Percentiles rank a stretch among this genome's conserved stretches.
Conservation (phyloP, 352 stramenopile species). For the Pythium sukuiense region DNA sequence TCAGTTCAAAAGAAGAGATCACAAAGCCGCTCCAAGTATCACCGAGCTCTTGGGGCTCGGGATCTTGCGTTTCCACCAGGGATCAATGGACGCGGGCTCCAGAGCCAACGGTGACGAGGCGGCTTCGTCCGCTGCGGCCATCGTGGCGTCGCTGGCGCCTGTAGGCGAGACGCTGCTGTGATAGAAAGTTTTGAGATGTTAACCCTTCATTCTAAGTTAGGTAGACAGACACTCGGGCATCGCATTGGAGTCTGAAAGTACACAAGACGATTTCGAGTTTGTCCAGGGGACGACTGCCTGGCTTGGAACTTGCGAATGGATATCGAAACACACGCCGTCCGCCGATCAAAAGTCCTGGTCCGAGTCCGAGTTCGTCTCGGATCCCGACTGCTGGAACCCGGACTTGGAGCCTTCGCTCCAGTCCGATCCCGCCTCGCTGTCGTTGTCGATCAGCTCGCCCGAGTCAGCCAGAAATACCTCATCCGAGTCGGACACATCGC, state of each 20-base stretch:
- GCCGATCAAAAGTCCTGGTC: slow-evolving; percentile 71
- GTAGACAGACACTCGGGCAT: background rate
- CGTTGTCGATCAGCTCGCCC: slow-evolving; percentile 80
- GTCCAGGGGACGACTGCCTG: background rate
- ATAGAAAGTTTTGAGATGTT: slow-evolving; percentile 6
- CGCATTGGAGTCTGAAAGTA: background rate
- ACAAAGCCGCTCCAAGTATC: slow-evolving; percentile 15
- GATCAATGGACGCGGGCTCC: background rate
- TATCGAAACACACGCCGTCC: background rate
- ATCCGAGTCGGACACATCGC: slow-evolving; percentile 64
- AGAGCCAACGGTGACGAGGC: background rate
- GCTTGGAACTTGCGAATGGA: background rate
- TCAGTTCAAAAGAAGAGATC: no score
- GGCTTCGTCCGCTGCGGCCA: background rate
- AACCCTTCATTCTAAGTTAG: no score
- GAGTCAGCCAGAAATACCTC: slow-evolving; percentile 84
- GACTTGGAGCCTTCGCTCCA: slow-evolving; percentile 56
- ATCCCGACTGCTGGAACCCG: slow-evolving; percentile 57
- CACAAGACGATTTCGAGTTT: background rate
- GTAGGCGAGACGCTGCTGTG: background rate
- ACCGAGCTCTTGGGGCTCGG: slow-evolving; percentile 23
- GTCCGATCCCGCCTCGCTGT: slow-evolving; percentile 66
- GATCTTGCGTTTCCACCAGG: slow-evolving; percentile 9
- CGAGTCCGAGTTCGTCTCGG: slow-evolving; percentile 79
- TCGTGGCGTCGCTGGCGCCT: background rate